Evolutionary conservation across 495 filamentous ascomycete genomes (phyloP).

Genomic region (Pyrenopolyporus hunteri): DNA sequence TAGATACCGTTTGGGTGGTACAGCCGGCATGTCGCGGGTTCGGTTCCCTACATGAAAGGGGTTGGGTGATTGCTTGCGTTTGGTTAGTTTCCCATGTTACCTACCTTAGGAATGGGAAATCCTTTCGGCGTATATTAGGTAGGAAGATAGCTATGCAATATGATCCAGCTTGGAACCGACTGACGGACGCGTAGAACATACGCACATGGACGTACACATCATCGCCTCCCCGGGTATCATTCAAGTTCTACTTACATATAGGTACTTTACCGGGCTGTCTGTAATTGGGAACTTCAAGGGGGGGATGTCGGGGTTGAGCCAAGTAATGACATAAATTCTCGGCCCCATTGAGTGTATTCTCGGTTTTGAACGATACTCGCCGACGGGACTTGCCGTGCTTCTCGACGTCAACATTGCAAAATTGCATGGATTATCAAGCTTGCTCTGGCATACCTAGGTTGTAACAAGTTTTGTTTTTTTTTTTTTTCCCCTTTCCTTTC

Average conservation of each 20-base stretch:
- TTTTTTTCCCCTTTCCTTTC: no score
- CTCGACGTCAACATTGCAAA: not conserved
- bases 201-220: no score
- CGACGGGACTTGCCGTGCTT: not conserved
- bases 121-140: not conserved
- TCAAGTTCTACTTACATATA: not conserved
- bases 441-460: not conserved
- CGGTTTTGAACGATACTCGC: not conserved
- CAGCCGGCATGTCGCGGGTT: constrained; percentile 1
- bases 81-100: not conserved
- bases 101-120: not conserved
- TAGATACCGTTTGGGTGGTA: constrained; percentile 3
- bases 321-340: constrained; percentile 1
- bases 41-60: not conserved
- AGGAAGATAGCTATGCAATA: not conserved
- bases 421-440: not conserved
- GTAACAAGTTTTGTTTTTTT: no score
- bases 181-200: no score
- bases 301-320: no score
- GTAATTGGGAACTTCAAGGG: no score
- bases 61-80: not conserved
- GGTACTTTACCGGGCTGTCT: no score
- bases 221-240: no score
- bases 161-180: not conserved
- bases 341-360: not conserved